phyloP scores from a whole-genome alignment of 371 early-diverging fungal species.

The Dichotomocladium elegans region DNA sequence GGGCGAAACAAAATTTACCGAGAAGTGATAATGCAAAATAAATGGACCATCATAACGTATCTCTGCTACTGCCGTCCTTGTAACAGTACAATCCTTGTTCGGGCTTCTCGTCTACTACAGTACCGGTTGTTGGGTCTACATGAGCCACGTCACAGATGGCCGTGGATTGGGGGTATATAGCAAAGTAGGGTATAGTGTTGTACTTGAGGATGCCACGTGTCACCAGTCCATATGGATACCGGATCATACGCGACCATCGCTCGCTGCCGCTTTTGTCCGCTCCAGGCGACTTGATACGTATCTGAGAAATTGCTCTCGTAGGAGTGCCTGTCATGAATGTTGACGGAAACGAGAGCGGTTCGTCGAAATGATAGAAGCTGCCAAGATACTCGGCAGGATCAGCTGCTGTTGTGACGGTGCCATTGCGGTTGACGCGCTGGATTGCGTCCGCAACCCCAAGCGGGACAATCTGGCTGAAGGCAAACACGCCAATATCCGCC shows the following conservation, averaged over 20 bases:
- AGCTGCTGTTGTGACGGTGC: slow-evolving; percentile 3
- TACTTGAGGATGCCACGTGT: slow-evolving; percentile 57
- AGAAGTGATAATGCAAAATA: no score
- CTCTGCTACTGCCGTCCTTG: not conserved
- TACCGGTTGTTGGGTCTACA: slow-evolving; percentile 31
- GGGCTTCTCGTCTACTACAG: slow-evolving; percentile 18
- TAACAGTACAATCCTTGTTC: slow-evolving; percentile 27
- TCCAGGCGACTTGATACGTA: slow-evolving; percentile 55
- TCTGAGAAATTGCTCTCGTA: slow-evolving; percentile 39
- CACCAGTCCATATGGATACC: slow-evolving; percentile 52
- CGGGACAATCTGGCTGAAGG: slow-evolving; percentile 30
- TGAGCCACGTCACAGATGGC: slow-evolving; percentile 27
- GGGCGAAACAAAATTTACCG: slow-evolving; percentile 47
- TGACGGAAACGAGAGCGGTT: slow-evolving; percentile 41
- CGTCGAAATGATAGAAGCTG: slow-evolving; percentile 48
- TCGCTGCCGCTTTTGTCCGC: slow-evolving; percentile 41
- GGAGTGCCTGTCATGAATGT: slow-evolving; percentile 21
- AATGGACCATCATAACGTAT: no score
- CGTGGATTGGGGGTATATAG: slow-evolving; percentile 17
- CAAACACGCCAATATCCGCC: slow-evolving; percentile 60
- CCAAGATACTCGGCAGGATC: slow-evolving; percentile 54
- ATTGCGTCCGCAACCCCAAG: not conserved
- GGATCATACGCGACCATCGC: slow-evolving; percentile 39
- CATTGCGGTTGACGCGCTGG: not conserved
- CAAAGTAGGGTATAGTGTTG: slow-evolving; percentile 19